Conservation (phyloP, 2,329 filamentous ascomycete species). For the Incumbomyces delicatus region DNA sequence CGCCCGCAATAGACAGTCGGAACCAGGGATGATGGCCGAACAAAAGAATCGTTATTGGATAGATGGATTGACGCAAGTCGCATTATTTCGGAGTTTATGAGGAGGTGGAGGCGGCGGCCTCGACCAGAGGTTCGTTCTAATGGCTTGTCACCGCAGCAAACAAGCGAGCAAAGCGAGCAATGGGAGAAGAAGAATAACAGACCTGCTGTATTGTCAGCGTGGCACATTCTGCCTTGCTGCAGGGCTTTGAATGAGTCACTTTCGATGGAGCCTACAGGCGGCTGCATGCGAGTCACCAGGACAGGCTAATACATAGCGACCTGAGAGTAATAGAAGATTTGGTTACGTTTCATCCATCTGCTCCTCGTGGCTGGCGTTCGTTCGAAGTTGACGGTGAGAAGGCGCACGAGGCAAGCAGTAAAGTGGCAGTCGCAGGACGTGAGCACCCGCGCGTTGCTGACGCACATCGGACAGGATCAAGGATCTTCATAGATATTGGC, state of each 20-base stretch:
- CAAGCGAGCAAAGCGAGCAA: no score
- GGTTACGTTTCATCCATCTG: neutral
- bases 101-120: conserved; percentile 7
- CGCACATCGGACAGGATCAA: no score
- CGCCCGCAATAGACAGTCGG: conserved; percentile 13
- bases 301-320: neutral
- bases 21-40: conserved; percentile 3
- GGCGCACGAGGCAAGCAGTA: no score
- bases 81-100: conserved; percentile 11
- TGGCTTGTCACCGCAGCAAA: no score
- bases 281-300: neutral
- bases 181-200: no score
- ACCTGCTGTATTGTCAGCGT: conserved; percentile 6
- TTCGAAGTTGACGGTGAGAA: no score
- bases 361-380: neutral
- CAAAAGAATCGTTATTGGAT: conserved; percentile 10
- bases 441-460: no score
- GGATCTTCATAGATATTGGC: no score
- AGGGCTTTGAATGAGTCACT: neutral
- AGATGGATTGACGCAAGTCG: conserved; percentile 22
- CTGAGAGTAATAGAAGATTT: neutral
- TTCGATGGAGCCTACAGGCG: neutral
- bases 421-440: no score
- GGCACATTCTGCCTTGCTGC: neutral
- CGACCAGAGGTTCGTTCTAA: no score